Base-by-base conservation (phyloP, 352 stramenopile species). In the Globisporangium nunn region DNA sequence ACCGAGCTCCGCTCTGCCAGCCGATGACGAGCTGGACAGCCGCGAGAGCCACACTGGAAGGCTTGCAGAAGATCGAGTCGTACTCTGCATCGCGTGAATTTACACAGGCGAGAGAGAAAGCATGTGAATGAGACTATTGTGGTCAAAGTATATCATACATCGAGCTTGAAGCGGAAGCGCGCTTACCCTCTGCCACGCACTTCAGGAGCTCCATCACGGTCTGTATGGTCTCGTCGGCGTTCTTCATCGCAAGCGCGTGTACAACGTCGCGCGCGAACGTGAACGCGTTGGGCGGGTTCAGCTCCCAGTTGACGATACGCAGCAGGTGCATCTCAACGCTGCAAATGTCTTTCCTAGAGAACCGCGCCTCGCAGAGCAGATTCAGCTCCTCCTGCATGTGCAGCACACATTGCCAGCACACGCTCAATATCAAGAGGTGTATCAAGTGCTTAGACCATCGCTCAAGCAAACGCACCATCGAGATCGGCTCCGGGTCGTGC, bases 351-450 rank as follows among this genome's bases (percentile, higher is more conserved):
- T 66, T 55, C 5, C 70, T 69, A 11, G 77, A 75, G 58, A 90
- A 92, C 62, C 87, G 87, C 66, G 72, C 66, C 47, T 89, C 77
- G 50, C 77, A 92, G 50, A 92, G 78, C 50, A 88, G 66, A 17
- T 74, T 67, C 66, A 90, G 87, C 56, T 92, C 79, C 52, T 88
- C 78, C 58, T 62, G 31, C 14, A 46, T 28, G 23, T 8, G 17
- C 0, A 30, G 4, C 6, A 18, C 31, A 45, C 35, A 29, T 12
- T 1, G 8, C 17, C 11, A 40, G 4, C 5, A 37, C 6, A 12
- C 17, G 15, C 54, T 23, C 23, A 23, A 23, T 23, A 23, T 23
- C 23, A 23, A 23, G 23, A 23, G 23, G 23, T 23, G 23, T 23
- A 37, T 8, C 33, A 37, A 8, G 33, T 37, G 33, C 33, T 23